These are phyloP conservation scores for Ascochyta koolunga DNA, from an alignment of 2,329 filamentous ascomycete genomes.

Conservation along the genomic window DNA sequence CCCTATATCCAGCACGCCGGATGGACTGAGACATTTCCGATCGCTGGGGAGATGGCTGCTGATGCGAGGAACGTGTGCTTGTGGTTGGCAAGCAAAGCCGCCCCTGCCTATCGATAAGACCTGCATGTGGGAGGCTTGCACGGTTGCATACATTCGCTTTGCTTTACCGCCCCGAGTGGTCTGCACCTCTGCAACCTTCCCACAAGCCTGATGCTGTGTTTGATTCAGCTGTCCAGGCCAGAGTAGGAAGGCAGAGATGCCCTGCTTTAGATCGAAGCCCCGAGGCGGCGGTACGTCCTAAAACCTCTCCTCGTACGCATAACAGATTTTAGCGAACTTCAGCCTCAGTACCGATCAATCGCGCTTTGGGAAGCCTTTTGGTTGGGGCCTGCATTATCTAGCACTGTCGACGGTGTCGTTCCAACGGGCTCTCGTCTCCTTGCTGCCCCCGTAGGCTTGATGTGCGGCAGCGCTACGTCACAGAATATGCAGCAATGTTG, in stretches of 20 bases:
- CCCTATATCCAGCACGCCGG: conserved; percentile 10
- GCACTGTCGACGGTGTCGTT: background rate
- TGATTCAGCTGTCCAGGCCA: background rate
- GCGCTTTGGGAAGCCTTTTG: background rate
- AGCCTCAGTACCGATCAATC: conserved; percentile 7
- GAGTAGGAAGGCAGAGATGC: no score
- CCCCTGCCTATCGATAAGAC: conserved; percentile 11
- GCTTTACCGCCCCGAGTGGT: background rate
- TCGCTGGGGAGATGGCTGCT: conserved; percentile 14
- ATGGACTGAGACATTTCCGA: conserved; percentile 16
- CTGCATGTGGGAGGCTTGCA: background rate
- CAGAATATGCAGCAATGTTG: background rate
- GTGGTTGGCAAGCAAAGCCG: conserved; percentile 3
- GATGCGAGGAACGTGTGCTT: conserved; percentile 11
- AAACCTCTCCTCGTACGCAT: background rate
- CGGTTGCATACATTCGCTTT: conserved; percentile 9
- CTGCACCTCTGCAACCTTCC: background rate
- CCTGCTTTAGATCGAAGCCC: no score
- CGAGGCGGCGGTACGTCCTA: background rate
- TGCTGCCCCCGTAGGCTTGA: background rate
- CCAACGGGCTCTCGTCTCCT: background rate
- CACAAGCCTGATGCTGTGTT: background rate
- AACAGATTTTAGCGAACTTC: background rate
- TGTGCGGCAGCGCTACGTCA: conserved; percentile 7
- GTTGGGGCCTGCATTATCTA: background rate